phyloP scores from a whole-genome alignment of 257 asterid species.

The Paraleonurus japonicus region DNA sequence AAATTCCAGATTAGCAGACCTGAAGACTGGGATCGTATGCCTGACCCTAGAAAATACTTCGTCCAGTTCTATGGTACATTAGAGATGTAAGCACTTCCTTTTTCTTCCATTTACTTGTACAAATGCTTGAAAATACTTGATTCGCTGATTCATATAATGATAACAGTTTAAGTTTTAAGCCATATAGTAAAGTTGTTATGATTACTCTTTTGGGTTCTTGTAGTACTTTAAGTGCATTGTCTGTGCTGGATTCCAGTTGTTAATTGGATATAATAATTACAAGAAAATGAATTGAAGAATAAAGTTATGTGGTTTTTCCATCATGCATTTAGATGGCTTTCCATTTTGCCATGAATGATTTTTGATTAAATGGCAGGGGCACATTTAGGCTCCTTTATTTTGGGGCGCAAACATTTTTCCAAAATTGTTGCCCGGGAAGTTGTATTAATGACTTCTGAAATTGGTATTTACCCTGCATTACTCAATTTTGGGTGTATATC shows the following conservation, averaged over 20 bases:
- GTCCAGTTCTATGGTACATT: constrained; percentile 83
- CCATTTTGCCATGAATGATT: not conserved
- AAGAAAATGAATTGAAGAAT: not conserved
- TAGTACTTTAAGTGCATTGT: not conserved
- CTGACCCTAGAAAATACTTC: constrained; percentile 75
- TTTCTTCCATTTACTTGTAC: constrained; percentile 6
- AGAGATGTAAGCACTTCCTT: constrained; percentile 67
- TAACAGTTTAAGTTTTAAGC: not conserved
- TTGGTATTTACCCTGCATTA: not conserved
- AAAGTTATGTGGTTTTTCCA: not conserved
- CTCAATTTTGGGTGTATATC: not conserved
- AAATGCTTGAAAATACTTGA: constrained; percentile 12
- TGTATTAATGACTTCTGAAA: not conserved
- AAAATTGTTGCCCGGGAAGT: not conserved
- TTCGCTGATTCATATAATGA: not conserved
- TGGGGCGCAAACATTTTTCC: not conserved
- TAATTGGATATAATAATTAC: not conserved
- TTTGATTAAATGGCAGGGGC: not conserved
- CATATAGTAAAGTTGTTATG: constrained; percentile 2
- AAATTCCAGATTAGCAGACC: constrained; percentile 71
- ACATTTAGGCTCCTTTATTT: constrained; percentile 5
- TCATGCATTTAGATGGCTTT: constrained; percentile 1
- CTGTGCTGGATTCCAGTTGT: not conserved
- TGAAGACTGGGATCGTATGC: constrained; percentile 62
- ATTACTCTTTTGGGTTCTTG: not conserved